Evolutionary conservation across 805 yeast genomes (phyloP), one percentile per base, ranked within the genome.

Genomic region (Metschnikowia reukaufii): DNA sequence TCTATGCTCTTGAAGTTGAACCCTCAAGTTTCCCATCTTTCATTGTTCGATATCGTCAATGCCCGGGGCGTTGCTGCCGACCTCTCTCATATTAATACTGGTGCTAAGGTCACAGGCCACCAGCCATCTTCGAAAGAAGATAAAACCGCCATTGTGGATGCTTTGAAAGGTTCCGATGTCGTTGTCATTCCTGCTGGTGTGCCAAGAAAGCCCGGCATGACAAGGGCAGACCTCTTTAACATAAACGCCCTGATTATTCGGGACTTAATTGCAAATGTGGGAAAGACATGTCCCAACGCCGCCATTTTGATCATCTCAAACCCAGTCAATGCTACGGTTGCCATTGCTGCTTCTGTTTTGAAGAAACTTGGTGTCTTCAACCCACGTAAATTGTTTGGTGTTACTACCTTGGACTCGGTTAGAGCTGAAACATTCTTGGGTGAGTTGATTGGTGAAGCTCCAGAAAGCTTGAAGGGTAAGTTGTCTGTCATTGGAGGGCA

Each of bases 161-260:
- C 77, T 7, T 64, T 73, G 57, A 63, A 52, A 44, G 71, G 65
- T 7, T 57, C 74, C 8, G 67, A 71, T 37, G 58, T 73, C 50
- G 77, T 73, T 36, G 60, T 73, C 15, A 73, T 73, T 42, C 77
- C 77, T 10, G 77, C 77, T 18, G 77, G 77, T 23, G 76, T 72
- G 10, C 77, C 77, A 19, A 67, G 77, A 57, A 73, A 73, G 54
- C 77, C 77, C 6, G 77, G 77, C 19, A 73, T 73, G 77, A 71
- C 77, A 34, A 62, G 77, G 51, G 76, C 74, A 27, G 77, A 73
- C 55, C 67, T 73, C 45, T 73, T 73, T 58, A 73, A 72, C 53
- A 73, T 72, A 54, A 73, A 73, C 56, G 77, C 77, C 2, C 67
- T 71, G 39, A 73, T 73, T 39, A 61, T 73, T 39, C 61, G 77